phyloP scores from a whole-genome alignment of 2,329 filamentous ascomycete species.

The Talaromyces verruculosus region DNA sequence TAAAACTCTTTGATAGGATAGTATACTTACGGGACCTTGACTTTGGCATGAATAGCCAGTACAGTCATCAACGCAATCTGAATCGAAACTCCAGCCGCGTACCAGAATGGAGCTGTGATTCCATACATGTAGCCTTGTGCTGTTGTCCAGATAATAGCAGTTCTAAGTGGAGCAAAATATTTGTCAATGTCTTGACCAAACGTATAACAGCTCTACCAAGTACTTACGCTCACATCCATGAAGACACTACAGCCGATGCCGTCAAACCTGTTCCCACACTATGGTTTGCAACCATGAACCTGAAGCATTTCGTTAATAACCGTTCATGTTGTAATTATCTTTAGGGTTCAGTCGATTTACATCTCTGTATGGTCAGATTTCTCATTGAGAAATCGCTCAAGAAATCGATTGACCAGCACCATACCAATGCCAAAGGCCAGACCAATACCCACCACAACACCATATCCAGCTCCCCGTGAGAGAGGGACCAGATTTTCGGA shows the following conservation, averaged over 20 bases:
- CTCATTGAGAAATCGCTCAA: slow-evolving; percentile 15
- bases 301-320: neutral
- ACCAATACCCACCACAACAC: slow-evolving; percentile 19
- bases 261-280: slow-evolving; percentile 29
- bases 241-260: slow-evolving; percentile 28
- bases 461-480: slow-evolving; percentile 17
- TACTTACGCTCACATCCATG: slow-evolving; percentile 28
- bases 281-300: slow-evolving; percentile 30
- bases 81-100: slow-evolving; percentile 17
- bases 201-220: neutral
- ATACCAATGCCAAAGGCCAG: slow-evolving; percentile 19
- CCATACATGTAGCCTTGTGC: slow-evolving; percentile 20
- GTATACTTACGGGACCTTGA: slow-evolving; percentile 19
- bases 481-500: slow-evolving; percentile 4
- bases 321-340: too few relatives aligned
- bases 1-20: neutral
- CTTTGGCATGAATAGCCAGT: slow-evolving; percentile 21
- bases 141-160: slow-evolving; percentile 20
- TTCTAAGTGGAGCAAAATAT: neutral
- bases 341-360: neutral
- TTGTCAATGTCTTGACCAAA: neutral
- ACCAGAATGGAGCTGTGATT: slow-evolving; percentile 18
- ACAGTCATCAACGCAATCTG: slow-evolving; percentile 20
- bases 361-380: slow-evolving; percentile 20
- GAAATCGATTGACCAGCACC: slow-evolving; percentile 18